Evolutionary conservation across 768 basidiomycete species (phyloP), one percentile per base, ranked within the genome.

Genomic region (Hypsizygus marmoreus): DNA sequence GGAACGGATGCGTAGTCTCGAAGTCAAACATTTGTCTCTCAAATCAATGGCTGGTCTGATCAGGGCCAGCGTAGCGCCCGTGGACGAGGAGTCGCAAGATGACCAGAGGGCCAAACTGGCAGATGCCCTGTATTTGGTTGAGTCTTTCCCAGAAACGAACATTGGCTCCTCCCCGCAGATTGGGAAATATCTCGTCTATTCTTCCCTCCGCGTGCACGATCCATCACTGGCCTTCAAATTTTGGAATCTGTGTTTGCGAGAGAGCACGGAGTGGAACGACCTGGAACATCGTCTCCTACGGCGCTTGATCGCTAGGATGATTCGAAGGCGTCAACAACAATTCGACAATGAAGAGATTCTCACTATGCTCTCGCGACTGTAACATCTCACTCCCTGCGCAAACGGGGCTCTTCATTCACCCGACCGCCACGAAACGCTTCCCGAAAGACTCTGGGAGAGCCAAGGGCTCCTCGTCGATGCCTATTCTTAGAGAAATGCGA

Each of bases 191-290:
- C 77, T 83, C 47, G 70, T 84, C 14, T 57, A 55, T 11, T 70
- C 72, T 6, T 73, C 81, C n/a, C 60, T 88, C 45, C 65, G 65
- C 30, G 69, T 72, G 25, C 63, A 72, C 14, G 72, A 81, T 35
- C 72, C 81, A 0, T 47, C 53, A 49, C 61, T 81, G 64, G 86
- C 83, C 1, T 84, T 71, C 66, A 63, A 64, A 34, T 86, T 86
- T 60, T 88, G 86, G 86, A 54, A 61, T 37, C 53, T 62, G 38
- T 61, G 85, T 47, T 39, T 86, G 10, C 66, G 59, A 47, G 59
- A 60, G 20, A 74, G 66, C 59, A 64, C 73, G 5, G 67, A 76
- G 44, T 80, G 77, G 78, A 53, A 59, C 4, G 80, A 84, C 57
- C 22, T 14, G 14, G 71, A 74, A 55, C 81, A 84, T 53, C 48